Percentiles rank a stretch among this genome's conserved stretches.
phyloP scores from a whole-genome alignment of 352 stramenopile genomes.

The Phytophthora melonis region DNA sequence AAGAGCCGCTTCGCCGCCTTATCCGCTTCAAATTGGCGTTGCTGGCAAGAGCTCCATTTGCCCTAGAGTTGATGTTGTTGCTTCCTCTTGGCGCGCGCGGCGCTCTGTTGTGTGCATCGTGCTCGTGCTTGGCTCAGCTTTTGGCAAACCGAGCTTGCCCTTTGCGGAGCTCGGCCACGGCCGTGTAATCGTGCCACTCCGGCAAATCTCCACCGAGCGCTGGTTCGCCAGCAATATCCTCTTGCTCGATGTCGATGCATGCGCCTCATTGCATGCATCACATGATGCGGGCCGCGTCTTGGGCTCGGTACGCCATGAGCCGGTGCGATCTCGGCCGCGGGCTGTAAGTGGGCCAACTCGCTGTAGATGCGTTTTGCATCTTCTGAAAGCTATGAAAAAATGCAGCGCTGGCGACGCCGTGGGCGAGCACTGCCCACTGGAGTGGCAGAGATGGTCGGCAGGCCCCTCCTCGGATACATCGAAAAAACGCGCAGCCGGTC shows the following conservation, averaged over 20 bases:
- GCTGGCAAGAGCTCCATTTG: no score
- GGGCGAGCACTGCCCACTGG: background rate
- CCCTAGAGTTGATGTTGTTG: no score
- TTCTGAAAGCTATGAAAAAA: background rate
- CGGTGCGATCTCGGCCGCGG: background rate
- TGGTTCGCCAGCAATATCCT: conserved; percentile 10
- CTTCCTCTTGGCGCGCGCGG: no score
- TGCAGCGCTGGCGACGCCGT: background rate
- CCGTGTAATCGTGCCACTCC: conserved; percentile 32
- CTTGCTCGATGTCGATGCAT: background rate
- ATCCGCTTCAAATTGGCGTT: no score
- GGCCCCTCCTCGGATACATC: conserved; percentile 15
- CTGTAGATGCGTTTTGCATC: background rate
- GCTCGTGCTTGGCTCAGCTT: background rate
- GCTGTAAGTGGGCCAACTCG: background rate
- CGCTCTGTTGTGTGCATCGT: background rate
- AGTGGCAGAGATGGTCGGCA: conserved; percentile 36
- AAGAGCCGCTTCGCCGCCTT: no score
- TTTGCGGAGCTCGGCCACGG: background rate
- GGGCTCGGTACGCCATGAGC: background rate
- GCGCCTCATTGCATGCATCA: background rate
- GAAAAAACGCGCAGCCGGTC: background rate
- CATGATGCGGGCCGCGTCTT: background rate
- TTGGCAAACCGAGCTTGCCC: background rate
- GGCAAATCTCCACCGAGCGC: conserved; percentile 18